phyloP scores from a whole-genome alignment of 495 filamentous ascomycete genomes.

The Rostrohypoxylon terebratum region DNA sequence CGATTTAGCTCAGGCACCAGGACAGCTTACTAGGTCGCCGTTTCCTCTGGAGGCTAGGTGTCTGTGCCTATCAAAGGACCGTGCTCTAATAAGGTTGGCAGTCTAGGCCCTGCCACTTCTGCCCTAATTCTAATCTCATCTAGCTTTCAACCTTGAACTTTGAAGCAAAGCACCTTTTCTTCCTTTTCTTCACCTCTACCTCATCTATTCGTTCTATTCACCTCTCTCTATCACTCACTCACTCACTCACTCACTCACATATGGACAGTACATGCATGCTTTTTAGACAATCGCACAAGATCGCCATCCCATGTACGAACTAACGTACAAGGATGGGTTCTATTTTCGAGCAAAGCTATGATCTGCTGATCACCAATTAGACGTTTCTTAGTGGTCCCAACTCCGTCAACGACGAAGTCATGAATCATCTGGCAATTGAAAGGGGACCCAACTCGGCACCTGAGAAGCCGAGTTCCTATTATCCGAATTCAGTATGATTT shows the following conservation, averaged over 20 bases:
- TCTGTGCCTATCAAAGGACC: neutral
- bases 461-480: neutral
- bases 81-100: neutral
- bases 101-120: neutral
- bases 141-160: neutral
- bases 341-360: constrained; percentile 11
- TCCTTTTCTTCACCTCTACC: neutral
- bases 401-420: constrained; percentile 16
- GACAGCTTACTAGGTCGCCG: neutral
- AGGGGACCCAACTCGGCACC: neutral
- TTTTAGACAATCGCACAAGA: neutral
- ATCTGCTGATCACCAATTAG: constrained; percentile 6
- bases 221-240: neutral
- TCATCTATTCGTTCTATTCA: neutral
- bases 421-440: constrained; percentile 26
- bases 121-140: neutral
- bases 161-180: no score
- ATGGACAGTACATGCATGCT: no score
- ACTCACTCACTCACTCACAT: no score
- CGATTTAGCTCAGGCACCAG: neutral
- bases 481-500: neutral
- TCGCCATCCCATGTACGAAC: neutral
- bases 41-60: neutral
- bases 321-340: neutral
- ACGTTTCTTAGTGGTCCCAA: constrained; percentile 15